Evolutionary conservation across 129 eudicot genomes (phyloP), one percentile per base, ranked within the genome.

Genomic region (Tagetes erecta): DNA sequence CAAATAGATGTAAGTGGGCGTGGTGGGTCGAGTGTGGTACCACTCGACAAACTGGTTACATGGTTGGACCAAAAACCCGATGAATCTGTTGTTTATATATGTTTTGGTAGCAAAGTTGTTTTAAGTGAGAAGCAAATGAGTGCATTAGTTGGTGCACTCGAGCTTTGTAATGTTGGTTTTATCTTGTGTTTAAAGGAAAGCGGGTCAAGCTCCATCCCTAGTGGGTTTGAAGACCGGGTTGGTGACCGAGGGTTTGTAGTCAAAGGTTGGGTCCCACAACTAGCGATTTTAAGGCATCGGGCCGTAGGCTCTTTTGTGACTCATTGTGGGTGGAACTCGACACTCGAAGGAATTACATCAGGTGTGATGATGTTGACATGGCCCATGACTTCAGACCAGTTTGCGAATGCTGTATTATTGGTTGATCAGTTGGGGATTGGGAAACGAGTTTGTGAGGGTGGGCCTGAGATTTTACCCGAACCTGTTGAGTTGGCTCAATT

Each of bases 241-340:
- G 64, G 7, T 4, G 80, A 36, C 6, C 70, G 79, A 38, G 91
- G 91, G 37, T 63, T 86, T 8, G 11, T 89, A 46, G 75, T 89
- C 55, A 55, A 41, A 27, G 92, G 86, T 0, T 89, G 92, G 96
- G 90, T 88, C 12, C 92, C 92, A 1, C 92, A 89, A 63, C 68
- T 80, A 34, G 30, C 75, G 35, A 75, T 89, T 10, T 58, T 89
- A 14, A 60, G 70, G 2, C 92, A 89, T 70, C 69, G 36, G 6
- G 81, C 85, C 1, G 72, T 84, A 0, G 96, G 92, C 38, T 91
- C 84, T 14, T 89, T 84, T 72, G 66, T 88, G 31, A 80, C 95
- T 27, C 95, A 86, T 59, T 86, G 91, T 37, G 88, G 95, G 20
- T 88, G 95, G 95, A 88, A 88, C 71, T 88, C 91, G 39, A 79